Evolutionary conservation across 2,329 filamentous ascomycete species (phyloP).

Genomic region (Chaetothyriales sp.): DNA sequence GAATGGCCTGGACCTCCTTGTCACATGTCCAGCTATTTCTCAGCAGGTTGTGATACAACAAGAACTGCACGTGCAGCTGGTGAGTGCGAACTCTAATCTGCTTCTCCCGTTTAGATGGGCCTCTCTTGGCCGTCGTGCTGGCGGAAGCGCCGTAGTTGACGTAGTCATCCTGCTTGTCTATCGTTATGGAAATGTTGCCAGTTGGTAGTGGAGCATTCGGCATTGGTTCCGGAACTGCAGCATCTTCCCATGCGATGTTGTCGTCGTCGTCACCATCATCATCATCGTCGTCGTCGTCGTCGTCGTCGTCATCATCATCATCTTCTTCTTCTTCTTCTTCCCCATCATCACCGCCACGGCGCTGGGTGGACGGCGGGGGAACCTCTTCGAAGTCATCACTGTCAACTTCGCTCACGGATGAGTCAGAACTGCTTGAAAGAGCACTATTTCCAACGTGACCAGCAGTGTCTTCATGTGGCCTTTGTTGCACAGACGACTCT

Average conservation of each 20-base stretch:
- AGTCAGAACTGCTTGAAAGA: slow-evolving; percentile 16
- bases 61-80: slow-evolving; percentile 71
- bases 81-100: slow-evolving; percentile 67
- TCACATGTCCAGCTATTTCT: slow-evolving; percentile 79
- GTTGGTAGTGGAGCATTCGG: slow-evolving; percentile 37
- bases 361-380: slow-evolving; percentile 19
- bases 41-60: slow-evolving; percentile 81
- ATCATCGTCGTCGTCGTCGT: slow-evolving; percentile 48
- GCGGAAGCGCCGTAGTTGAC: slow-evolving; percentile 43
- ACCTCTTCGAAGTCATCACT: slow-evolving; percentile 47
- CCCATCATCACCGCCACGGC: slow-evolving; percentile 24
- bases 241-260: slow-evolving; percentile 45
- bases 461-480: background rate
- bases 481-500: background rate
- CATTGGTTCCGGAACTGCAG: slow-evolving; percentile 28
- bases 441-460: background rate
- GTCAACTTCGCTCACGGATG: slow-evolving; percentile 25
- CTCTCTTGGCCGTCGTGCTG: slow-evolving; percentile 49
- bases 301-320: slow-evolving; percentile 49
- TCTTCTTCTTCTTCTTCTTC: slow-evolving; percentile 24
- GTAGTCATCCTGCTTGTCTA: slow-evolving; percentile 42
- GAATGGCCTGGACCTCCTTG: slow-evolving; percentile 55
- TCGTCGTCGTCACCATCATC: slow-evolving; percentile 53
- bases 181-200: slow-evolving; percentile 61
- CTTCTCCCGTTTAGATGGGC: slow-evolving; percentile 71